Evolutionary conservation across 495 filamentous ascomycete species (phyloP), one percentile per base, ranked within the genome.

Genomic region (Tuber calosporum): DNA sequence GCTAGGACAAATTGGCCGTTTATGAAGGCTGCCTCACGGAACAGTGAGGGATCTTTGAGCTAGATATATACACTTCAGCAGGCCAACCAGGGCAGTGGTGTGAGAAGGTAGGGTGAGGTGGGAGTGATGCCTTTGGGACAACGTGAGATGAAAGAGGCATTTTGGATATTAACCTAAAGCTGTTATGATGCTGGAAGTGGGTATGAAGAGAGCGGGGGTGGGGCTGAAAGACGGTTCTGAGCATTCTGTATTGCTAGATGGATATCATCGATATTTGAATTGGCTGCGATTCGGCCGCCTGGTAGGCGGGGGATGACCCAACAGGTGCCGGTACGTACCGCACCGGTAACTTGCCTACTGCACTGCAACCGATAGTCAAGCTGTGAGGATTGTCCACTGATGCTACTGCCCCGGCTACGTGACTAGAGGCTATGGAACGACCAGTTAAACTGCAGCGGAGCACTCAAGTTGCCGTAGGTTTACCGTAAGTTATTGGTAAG

Each of bases 1-100:
- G 92, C 89, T 71, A 85, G 86, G 68, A 95, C 86, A 90, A 91
- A 97, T 84, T 93, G 88, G 78, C 92, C 92, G 83, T 96, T 92
- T 77, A 97, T 89, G 80, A 93, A 97, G 76, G 92, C 91, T 74
- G 91, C 84, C 48, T 87, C 84, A 82, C 92, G 93, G 79, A 96
- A 88, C 37, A 97, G 87, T 5, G 91, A 92, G 39, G 87, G 87
- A 79, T 96, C 93, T 83, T 90, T 93, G 79, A 97, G 88, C 92
- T 92, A 75, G 74, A 72, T 34, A 48, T 37, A 45, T 40, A 22
- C 30, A 34, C 9, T 36, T 37, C 40, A 37, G 37, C 22, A 45
- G 11, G 34, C 22, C 11, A 45, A n/a, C 34, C 0, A 45, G 42
- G 1, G 9, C 17, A 45, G 69, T 15, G 38, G 69, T 0, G 34